These are phyloP conservation scores for Capsicum rhomboideum DNA, from an alignment of 257 asterid species.

Conservation along the genomic window DNA sequence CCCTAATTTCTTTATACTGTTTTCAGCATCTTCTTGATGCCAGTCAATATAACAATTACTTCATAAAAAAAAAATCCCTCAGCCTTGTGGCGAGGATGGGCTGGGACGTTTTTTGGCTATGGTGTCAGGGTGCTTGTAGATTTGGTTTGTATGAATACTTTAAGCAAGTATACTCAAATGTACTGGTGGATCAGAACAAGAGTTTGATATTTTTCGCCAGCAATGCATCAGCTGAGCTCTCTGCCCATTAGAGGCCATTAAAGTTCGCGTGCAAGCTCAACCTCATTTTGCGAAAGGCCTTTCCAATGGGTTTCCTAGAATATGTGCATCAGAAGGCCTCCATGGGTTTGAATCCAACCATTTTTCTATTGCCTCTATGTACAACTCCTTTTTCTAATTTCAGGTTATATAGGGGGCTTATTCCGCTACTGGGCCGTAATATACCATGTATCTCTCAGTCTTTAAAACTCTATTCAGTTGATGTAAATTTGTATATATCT, in stretches of 20 bases:
- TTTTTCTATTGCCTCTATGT: not conserved
- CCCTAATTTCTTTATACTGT: no score
- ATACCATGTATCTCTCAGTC: slow-evolving; percentile 29
- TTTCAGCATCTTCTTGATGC: no score
- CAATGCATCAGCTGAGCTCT: slow-evolving; percentile 38
- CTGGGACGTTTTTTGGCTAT: slow-evolving; percentile 39
- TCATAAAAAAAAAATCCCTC: slow-evolving; percentile 37
- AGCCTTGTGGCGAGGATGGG: slow-evolving; percentile 42
- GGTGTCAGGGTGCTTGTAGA: slow-evolving; percentile 48
- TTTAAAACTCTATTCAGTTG: not conserved
- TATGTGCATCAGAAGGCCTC: slow-evolving; percentile 30
- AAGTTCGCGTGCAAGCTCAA: slow-evolving; percentile 41
- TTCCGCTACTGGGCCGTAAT: slow-evolving; percentile 41
- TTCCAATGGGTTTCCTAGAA: slow-evolving; percentile 33
- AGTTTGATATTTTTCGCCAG: slow-evolving; percentile 26
- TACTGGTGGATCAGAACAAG: slow-evolving; percentile 30
- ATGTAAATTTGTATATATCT: not conserved
- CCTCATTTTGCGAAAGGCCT: slow-evolving; percentile 37
- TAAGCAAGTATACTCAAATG: slow-evolving; percentile 25
- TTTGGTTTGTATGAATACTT: slow-evolving; percentile 42
- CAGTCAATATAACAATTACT: no score
- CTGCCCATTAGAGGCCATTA: slow-evolving; percentile 44
- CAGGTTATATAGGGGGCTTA: slow-evolving; percentile 38
- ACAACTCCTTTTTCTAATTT: slow-evolving; percentile 1
- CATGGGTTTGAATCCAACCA: slow-evolving; percentile 22